Conservation (phyloP, 2,329 filamentous ascomycete genomes). For the Chrysoporthe deuterocubensis region DNA sequence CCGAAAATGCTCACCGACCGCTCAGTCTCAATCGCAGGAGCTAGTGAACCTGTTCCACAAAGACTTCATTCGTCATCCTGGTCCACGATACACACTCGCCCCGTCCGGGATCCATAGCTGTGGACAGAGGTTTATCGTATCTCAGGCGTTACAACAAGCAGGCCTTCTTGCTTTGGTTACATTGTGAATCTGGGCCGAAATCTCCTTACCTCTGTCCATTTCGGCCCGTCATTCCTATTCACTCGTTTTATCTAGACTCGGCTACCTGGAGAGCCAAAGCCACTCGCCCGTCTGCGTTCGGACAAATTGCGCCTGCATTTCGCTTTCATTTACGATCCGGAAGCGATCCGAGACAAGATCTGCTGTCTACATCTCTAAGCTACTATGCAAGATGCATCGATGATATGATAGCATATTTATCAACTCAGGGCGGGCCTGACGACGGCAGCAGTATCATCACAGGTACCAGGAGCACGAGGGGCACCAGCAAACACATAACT, state of each 20-base stretch:
- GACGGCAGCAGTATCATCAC: background rate
- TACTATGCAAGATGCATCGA: constrained; percentile 10
- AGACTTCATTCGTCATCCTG: background rate
- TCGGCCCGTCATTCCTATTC: background rate
- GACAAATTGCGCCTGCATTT: constrained; percentile 5
- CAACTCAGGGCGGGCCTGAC: background rate
- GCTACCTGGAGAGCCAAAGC: constrained; percentile 5
- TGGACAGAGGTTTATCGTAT: constrained; percentile 19
- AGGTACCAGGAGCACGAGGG: background rate
- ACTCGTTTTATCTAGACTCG: background rate
- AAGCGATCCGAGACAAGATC: constrained; percentile 11
- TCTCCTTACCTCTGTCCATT: background rate
- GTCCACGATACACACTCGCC: constrained; percentile 3
- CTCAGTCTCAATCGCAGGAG: background rate
- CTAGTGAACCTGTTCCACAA: constrained; percentile 1
- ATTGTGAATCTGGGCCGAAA: background rate
- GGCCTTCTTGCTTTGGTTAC: background rate
- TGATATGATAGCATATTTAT: background rate
- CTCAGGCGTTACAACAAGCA: background rate
- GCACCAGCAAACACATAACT: background rate
- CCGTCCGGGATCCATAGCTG: background rate
- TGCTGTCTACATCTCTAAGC: background rate
- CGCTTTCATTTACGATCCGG: constrained; percentile 20
- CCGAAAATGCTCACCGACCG: background rate
- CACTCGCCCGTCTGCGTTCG: constrained; percentile 34